Percentiles rank a stretch among this genome's conserved stretches.
These are phyloP conservation scores for Pholiota adiposa DNA, from an alignment of 1,284 basidiomycete species.

Conservation along the genomic window DNA sequence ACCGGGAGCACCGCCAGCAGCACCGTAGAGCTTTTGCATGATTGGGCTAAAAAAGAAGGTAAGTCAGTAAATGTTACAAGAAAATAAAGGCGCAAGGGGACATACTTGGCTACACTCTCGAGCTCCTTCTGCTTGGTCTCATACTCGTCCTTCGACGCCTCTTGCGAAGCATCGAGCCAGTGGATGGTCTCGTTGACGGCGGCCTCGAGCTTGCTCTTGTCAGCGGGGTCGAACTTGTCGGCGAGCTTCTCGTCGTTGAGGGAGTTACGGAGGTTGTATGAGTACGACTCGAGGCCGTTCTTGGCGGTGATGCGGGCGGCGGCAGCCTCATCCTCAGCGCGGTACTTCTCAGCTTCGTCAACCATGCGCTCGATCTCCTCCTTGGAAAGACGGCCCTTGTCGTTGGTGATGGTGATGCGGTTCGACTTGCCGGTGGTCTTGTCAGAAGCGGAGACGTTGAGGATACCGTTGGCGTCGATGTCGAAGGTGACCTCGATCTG, in stretches of 20 bases:
- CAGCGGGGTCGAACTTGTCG: constrained; percentile 86
- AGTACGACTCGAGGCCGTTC: constrained; percentile 91
- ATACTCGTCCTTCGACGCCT: constrained; percentile 96
- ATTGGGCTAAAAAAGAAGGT: constrained; percentile 81
- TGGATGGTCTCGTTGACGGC: constrained; percentile 87
- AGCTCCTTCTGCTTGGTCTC: constrained; percentile 96
- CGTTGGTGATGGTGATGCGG: constrained; percentile 97
- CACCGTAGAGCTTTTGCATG: constrained; percentile 91
- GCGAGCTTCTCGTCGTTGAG: constrained; percentile 84
- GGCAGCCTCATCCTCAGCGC: constrained; percentile 84
- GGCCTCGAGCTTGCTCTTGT: constrained; percentile 87
- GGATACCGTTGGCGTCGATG: constrained; percentile 97
- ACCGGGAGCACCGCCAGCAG: constrained; percentile 66
- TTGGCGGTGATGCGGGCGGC: constrained; percentile 86
- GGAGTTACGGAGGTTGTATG: constrained; percentile 96
- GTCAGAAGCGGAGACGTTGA: constrained; percentile 96
- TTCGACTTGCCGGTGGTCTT: constrained; percentile 98
- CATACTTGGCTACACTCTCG: constrained; percentile 81
- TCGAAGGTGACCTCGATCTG: constrained; percentile 99
- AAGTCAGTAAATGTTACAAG: neutral
- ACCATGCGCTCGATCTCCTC: constrained; percentile 99
- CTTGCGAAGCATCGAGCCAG: constrained; percentile 90
- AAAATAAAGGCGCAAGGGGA: constrained; percentile 9
- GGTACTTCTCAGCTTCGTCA: constrained; percentile 91
- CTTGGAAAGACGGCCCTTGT: constrained; percentile 98